Conservation (phyloP, 2,329 filamentous ascomycete species). For the Monosporascus sp. region DNA sequence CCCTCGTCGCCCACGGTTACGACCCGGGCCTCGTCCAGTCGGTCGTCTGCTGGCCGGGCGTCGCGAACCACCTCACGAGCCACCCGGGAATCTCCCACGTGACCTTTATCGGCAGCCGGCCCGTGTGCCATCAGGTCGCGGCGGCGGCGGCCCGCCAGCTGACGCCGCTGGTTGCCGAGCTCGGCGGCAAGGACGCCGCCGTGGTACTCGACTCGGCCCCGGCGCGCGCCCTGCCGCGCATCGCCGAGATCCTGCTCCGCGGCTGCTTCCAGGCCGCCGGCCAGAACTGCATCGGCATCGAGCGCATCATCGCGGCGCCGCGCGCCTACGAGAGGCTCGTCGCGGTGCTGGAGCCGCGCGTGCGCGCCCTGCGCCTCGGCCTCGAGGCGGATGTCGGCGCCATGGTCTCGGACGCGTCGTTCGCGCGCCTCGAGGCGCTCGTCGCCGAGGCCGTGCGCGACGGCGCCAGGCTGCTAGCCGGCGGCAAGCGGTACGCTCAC, state of each 20-base stretch:
- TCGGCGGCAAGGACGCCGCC: conserved; percentile 92
- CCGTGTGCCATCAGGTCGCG: conserved; percentile 83
- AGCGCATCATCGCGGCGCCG: conserved; percentile 80
- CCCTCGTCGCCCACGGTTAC: conserved; percentile 77
- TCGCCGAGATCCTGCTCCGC: conserved; percentile 79
- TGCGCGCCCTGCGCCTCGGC: conserved; percentile 70
- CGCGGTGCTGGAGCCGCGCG: conserved; percentile 63
- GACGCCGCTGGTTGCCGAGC: conserved; percentile 84
- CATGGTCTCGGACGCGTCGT: conserved; percentile 75
- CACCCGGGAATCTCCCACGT: conserved; percentile 82
- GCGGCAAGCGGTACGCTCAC: conserved; percentile 68
- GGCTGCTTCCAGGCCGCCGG: conserved; percentile 93
- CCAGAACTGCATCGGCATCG: conserved; percentile 97
- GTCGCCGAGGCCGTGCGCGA: conserved; percentile 70
- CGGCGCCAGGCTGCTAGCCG: conserved; percentile 76
- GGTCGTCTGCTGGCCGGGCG: conserved; percentile 81
- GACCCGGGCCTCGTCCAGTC: conserved; percentile 77
- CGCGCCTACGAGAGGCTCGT: conserved; percentile 71
- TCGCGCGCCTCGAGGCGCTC: conserved; percentile 69
- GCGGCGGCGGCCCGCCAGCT: conserved; percentile 78
- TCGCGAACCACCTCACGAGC: conserved; percentile 75
- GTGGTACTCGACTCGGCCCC: conserved; percentile 77
- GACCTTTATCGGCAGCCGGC: conserved; percentile 90
- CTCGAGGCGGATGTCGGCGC: conserved; percentile 79
- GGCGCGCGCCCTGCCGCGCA: conserved; percentile 57